Conservation (phyloP, 768 basidiomycete genomes). For the Calocybe gangraenosa region DNA sequence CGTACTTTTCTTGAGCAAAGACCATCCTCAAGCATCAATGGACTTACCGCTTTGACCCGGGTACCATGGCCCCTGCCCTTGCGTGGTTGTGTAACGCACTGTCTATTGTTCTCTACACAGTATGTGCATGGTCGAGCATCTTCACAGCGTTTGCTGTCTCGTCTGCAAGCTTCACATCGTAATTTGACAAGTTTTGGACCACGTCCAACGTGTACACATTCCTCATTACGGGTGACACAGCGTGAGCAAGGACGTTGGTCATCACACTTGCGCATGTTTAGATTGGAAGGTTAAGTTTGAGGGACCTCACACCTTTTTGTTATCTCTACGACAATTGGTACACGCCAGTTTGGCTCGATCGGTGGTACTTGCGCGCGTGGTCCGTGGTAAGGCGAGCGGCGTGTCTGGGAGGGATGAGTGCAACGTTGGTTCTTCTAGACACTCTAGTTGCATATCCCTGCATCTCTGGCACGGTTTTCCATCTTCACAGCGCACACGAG, state of each 20-base stretch:
- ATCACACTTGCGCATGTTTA: constrained; percentile 42
- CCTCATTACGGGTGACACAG: constrained; percentile 49
- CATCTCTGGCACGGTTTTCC: constrained; percentile 51
- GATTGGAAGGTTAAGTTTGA: constrained; percentile 4
- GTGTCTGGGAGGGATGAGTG: constrained; percentile 20
- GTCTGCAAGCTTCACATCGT: constrained; percentile 56
- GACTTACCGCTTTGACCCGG: constrained; percentile 55
- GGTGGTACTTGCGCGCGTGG: constrained; percentile 25
- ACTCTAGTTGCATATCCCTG: constrained; percentile 45
- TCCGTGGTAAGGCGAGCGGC: constrained; percentile 20
- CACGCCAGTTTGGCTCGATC: constrained; percentile 60
- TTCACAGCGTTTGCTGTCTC: constrained; percentile 55
- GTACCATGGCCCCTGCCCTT: constrained; percentile 57
- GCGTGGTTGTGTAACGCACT: constrained; percentile 46
- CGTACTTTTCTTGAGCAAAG: constrained; percentile 10
- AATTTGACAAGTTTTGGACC: constrained; percentile 55
- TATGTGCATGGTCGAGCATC: constrained; percentile 52
- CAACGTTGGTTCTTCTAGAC: constrained; percentile 37
- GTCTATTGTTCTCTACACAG: constrained; percentile 42
- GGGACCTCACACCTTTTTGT: constrained; percentile 49
- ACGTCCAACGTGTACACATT: constrained; percentile 53
- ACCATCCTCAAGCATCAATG: background rate
- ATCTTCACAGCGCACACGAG: constrained; percentile 50
- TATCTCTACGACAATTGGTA: constrained; percentile 56
- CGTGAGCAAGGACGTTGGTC: constrained; percentile 60